Percentiles rank a stretch among this genome's conserved stretches.
Evolutionary conservation across 805 yeast species (phyloP).

Genomic region (Metschnikowia kunwiensis): DNA sequence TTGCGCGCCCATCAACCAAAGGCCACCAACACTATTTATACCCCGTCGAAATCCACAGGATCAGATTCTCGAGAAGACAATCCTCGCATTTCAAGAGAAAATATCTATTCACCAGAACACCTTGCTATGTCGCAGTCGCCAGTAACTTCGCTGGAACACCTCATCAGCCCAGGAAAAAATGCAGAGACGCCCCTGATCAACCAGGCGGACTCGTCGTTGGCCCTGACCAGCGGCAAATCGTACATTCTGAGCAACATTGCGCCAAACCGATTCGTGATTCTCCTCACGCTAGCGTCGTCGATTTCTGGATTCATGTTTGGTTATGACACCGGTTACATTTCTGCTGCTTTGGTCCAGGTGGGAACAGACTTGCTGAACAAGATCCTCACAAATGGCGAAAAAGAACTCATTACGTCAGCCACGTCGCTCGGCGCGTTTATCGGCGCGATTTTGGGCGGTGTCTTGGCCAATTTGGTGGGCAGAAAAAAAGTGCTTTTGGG

Average conservation of each 20-base stretch:
- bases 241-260: slow-evolving; percentile 9
- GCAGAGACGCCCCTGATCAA: slow-evolving; percentile 9
- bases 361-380: slow-evolving; percentile 62
- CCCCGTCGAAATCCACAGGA: too few relatives aligned
- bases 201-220: slow-evolving; percentile 8
- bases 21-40: too few relatives aligned
- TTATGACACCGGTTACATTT: slow-evolving; percentile 95
- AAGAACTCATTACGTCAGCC: slow-evolving; percentile 89
- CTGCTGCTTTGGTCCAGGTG: slow-evolving; percentile 85
- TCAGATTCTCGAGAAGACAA: too few relatives aligned
- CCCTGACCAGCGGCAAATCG: slow-evolving; percentile 7
- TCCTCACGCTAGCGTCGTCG: slow-evolving; percentile 73
- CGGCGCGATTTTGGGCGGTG: slow-evolving; percentile 76
- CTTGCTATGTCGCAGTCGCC: slow-evolving; percentile 5
- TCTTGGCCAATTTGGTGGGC: slow-evolving; percentile 78
- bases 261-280: slow-evolving; percentile 54
- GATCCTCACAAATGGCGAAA: slow-evolving; percentile 66
- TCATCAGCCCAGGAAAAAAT: slow-evolving; percentile 2
- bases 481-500: slow-evolving; percentile 80
- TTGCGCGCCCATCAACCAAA: too few relatives aligned
- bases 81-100: too few relatives aligned
- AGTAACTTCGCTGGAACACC: slow-evolving; percentile 8
- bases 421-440: slow-evolving; percentile 91
- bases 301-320: slow-evolving; percentile 97
- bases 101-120: too few relatives aligned